phyloP scores from a whole-genome alignment of 208 protist species.

The Zelonia costaricensis region DNA sequence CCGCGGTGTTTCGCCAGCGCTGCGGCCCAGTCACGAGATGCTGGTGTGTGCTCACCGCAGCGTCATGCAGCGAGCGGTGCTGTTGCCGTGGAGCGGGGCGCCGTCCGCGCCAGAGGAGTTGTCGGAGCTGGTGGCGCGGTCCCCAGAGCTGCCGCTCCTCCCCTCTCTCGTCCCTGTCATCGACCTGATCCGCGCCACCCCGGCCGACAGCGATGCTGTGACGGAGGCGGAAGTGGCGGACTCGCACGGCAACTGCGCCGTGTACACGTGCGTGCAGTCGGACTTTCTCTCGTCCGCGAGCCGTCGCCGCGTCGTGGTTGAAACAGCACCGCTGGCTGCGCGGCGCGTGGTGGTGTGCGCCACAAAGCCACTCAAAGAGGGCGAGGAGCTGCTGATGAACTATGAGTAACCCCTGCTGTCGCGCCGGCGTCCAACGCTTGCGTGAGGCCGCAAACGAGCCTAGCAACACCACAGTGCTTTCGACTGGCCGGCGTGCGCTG shows the following conservation, averaged over 20 bases:
- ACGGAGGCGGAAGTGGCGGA: neutral
- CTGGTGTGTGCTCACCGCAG: constrained; percentile 48
- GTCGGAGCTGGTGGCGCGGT: constrained; percentile 51
- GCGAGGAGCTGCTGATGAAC: constrained; percentile 71
- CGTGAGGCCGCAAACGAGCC: too few species aligned
- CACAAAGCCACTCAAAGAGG: constrained; percentile 52
- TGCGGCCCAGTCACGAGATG: constrained; percentile 36
- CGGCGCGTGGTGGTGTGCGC: constrained; percentile 77
- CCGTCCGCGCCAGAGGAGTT: constrained; percentile 74
- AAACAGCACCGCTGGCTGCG: constrained; percentile 46
- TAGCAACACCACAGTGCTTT: too few species aligned
- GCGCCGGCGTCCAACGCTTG: too few species aligned
- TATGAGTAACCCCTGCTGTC: constrained; percentile 42
- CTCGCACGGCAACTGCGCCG: constrained; percentile 49
- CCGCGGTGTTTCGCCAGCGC: constrained; percentile 2
- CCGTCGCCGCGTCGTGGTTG: constrained; percentile 57
- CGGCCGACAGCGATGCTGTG: neutral
- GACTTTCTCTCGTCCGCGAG: constrained; percentile 66
- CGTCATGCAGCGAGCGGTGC: constrained; percentile 60
- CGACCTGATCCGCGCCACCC: constrained; percentile 56
- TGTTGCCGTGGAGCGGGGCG: constrained; percentile 69
- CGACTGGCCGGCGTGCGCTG: too few species aligned
- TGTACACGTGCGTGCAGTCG: constrained; percentile 78
- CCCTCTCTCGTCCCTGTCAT: constrained; percentile 81
- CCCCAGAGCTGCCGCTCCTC: constrained; percentile 52